Evolutionary conservation across 2,329 filamentous ascomycete genomes (phyloP).

Genomic region (Pyricularia sp.): DNA sequence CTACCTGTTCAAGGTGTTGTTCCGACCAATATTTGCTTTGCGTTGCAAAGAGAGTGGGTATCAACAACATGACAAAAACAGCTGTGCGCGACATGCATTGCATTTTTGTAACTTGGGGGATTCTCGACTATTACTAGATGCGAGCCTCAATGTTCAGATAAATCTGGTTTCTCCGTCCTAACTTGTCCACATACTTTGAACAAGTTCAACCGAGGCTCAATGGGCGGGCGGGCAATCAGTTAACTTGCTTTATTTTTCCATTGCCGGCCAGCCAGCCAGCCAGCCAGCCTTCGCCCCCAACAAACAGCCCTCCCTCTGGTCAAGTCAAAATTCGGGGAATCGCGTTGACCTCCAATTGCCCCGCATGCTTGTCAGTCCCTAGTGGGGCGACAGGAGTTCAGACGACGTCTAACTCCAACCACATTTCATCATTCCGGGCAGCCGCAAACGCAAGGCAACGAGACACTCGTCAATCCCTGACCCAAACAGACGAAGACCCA

Average conservation of each 20-base stretch:
- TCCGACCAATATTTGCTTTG: background rate
- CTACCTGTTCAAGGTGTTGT: background rate
- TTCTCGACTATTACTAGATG: background rate
- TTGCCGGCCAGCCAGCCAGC: background rate
- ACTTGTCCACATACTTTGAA: background rate
- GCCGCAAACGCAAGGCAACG: background rate
- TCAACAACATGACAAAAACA: background rate
- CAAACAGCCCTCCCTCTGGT: too few species aligned
- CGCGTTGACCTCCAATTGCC: background rate
- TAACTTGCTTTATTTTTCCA: background rate
- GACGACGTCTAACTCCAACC: background rate
- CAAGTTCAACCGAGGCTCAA: background rate
- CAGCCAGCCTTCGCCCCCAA: too few species aligned
- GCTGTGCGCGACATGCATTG: background rate
- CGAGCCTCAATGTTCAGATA: background rate
- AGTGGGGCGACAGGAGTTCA: background rate
- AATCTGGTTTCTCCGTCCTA: background rate
- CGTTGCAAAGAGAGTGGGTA: background rate
- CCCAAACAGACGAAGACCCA: background rate
- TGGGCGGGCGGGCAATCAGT: too few species aligned
- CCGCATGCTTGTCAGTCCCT: background rate
- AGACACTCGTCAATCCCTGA: background rate
- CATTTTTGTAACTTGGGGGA: background rate
- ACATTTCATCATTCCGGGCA: background rate
- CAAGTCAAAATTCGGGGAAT: background rate